These are phyloP conservation scores for Phanerodontia chrysosporium DNA, from an alignment of 768 basidiomycete genomes.

Conservation along the genomic window DNA sequence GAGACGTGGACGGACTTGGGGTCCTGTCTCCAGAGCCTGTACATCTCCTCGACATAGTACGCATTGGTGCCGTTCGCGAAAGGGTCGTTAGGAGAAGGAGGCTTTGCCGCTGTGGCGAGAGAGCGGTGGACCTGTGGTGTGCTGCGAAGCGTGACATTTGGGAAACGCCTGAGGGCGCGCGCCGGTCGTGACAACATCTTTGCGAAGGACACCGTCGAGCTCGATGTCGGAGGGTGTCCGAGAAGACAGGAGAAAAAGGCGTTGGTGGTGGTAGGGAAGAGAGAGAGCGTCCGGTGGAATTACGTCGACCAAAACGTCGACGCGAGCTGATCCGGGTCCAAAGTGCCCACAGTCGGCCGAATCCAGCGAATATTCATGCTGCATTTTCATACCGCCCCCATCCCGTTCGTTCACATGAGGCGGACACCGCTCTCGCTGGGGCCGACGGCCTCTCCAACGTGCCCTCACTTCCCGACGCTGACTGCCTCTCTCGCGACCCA, in stretches of 20 bases:
- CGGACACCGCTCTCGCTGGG: neutral
- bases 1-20: slow-evolving; percentile 89
- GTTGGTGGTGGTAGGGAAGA: slow-evolving; percentile 10
- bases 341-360: slow-evolving; percentile 4
- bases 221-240: slow-evolving; percentile 1
- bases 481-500: neutral
- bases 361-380: neutral
- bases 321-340: slow-evolving; percentile 1
- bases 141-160: slow-evolving; percentile 12
- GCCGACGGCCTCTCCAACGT: neutral
- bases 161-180: slow-evolving; percentile 13
- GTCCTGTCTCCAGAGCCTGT: slow-evolving; percentile 86
- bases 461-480: neutral
- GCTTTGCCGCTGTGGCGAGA: slow-evolving; percentile 40
- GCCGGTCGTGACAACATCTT: slow-evolving; percentile 14
- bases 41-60: slow-evolving; percentile 98
- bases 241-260: neutral
- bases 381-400: neutral
- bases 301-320: slow-evolving; percentile 7
- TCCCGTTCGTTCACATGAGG: neutral
- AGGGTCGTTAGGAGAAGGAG: slow-evolving; percentile 73
- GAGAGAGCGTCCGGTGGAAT: slow-evolving; percentile 3
- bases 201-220: neutral
- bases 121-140: slow-evolving; percentile 23
- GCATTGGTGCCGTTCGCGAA: slow-evolving; percentile 95